Evolutionary conservation across 352 stramenopile species (phyloP), one percentile per base, ranked within the genome.

Genomic region (Phytophthora foliorum): DNA sequence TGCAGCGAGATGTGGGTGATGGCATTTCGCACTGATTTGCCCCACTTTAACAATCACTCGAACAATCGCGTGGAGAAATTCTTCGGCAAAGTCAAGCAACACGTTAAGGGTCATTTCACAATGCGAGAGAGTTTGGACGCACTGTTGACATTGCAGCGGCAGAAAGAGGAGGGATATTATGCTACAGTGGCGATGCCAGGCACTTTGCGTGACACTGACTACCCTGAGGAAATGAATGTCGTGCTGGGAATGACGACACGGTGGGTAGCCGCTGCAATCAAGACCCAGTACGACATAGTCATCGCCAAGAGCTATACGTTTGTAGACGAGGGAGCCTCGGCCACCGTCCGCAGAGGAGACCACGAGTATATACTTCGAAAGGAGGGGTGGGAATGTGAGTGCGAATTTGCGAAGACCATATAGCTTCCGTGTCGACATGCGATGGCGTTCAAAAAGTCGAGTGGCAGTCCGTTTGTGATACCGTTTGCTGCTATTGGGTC

Each of bases 61-160:
- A 69, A 58, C 53, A 58, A 63, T 21, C 36, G 45, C 4, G 52
- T 69, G 2, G 53, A 69, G 53, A 69, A 36, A 14, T 27, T 57
- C 1, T 69, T 63, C 16, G 45, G 53, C 1, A 63, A 69, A 32
- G 2, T 63, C 19, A 69, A 63, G 25, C 52, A 14, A 9, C 8
- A n/a, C 5, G 9, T 52, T 2, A 51, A 60, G 17, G 39, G 53
- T 3, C 36, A 60, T 42, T 42, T 42, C 8, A 51, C 38, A 0
- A 60, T 60, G 53, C 14, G 25, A 24, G 6, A 22, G 11, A 60
- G 53, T 14, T 1, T 51, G n/a, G 27, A 51, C 4, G 39, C 29
- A 6, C 27, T 60, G 14, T 16, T 60, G 53, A 10, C 24, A 4
- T 51, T 49, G 13, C 38, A 60, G 9, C 22, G 16, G 0, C 53